A percentile compares a stretch with the other conserved stretches of the same genome.
phyloP scores from a whole-genome alignment of 225 moss, liverwort and hornwort species.

The Polytrichum commune region DNA sequence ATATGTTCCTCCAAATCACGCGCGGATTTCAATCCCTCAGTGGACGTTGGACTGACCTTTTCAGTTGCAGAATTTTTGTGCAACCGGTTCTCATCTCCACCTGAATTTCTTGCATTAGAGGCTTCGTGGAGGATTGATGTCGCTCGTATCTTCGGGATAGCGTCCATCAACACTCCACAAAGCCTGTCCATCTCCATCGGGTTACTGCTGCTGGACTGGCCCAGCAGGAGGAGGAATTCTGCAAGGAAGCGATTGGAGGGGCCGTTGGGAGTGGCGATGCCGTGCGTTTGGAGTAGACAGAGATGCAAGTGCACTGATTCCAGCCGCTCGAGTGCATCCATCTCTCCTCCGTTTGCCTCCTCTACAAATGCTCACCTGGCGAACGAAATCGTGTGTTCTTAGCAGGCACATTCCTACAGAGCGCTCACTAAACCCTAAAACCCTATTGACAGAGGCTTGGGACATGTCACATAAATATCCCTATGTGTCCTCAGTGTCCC shows the following conservation, averaged over 20 bases:
- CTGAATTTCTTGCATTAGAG: background rate
- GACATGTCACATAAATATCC: too few relatives aligned
- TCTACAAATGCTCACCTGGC: too few relatives aligned
- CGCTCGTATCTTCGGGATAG: conserved; percentile 49
- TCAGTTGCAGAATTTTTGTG: too few relatives aligned
- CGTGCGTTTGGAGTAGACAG: conserved; percentile 51
- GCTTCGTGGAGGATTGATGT: too few relatives aligned
- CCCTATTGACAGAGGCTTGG: too few relatives aligned
- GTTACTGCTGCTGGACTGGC: conserved; percentile 28
- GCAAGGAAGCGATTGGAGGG: conserved; percentile 50
- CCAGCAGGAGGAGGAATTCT: conserved; percentile 59
- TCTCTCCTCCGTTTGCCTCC: background rate
- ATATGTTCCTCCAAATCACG: too few relatives aligned
- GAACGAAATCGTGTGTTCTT: too few relatives aligned
- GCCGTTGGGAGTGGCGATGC: conserved; percentile 19
- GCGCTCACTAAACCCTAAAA: too few relatives aligned
- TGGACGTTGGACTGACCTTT: too few relatives aligned
- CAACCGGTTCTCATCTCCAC: background rate
- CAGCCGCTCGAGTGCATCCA: conserved; percentile 65
- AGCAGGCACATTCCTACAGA: too few relatives aligned
- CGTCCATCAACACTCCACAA: conserved; percentile 43
- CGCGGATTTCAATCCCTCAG: too few relatives aligned
- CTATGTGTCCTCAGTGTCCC: too few relatives aligned
- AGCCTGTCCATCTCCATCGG: conserved; percentile 44
- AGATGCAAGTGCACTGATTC: conserved; percentile 55